A percentile compares a stretch with the other conserved stretches of the same genome.
phyloP scores from a whole-genome alignment of 2,329 filamentous ascomycete genomes.

The Fragosphaeria purpurea region DNA sequence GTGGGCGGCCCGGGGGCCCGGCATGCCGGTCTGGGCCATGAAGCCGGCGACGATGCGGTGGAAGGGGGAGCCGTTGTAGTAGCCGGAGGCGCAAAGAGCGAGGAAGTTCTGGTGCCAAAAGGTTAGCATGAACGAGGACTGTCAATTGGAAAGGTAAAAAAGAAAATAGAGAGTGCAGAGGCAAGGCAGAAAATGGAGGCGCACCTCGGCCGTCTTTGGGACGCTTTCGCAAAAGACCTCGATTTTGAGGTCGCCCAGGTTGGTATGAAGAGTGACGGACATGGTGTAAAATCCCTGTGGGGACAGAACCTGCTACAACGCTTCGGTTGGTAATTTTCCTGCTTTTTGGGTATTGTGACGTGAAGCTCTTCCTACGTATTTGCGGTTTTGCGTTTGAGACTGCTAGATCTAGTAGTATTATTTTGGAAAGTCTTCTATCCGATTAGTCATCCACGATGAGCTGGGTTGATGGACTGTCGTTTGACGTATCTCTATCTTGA shows the following conservation, averaged over 20 bases:
- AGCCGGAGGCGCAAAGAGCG: slow-evolving; percentile 69
- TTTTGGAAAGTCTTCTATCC: too few relatives aligned
- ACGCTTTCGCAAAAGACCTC: slow-evolving; percentile 94
- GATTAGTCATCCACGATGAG: too few relatives aligned
- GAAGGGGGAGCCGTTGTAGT: slow-evolving; percentile 66
- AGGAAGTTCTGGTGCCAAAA: slow-evolving; percentile 60
- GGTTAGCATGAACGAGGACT: neutral
- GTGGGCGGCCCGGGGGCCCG: slow-evolving; percentile 27
- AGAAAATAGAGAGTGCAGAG: neutral
- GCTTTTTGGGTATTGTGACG: too few relatives aligned
- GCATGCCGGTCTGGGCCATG: slow-evolving; percentile 69
- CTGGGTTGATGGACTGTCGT: too few relatives aligned
- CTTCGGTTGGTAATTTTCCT: too few relatives aligned
- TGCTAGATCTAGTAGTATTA: too few relatives aligned
- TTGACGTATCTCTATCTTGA: too few relatives aligned
- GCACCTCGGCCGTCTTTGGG: slow-evolving; percentile 78
- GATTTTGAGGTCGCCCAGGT: slow-evolving; percentile 81
- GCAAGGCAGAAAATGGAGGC: slow-evolving; percentile 9
- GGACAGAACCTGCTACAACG: neutral
- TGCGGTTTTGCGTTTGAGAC: too few relatives aligned
- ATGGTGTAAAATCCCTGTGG: slow-evolving; percentile 25
- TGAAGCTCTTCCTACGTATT: too few relatives aligned
- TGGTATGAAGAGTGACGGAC: slow-evolving; percentile 74
- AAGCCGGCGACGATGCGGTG: slow-evolving; percentile 73
- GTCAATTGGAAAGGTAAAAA: neutral